Base-by-base conservation (phyloP, 2,329 filamentous ascomycete genomes). In the Epichloe typhina region DNA sequence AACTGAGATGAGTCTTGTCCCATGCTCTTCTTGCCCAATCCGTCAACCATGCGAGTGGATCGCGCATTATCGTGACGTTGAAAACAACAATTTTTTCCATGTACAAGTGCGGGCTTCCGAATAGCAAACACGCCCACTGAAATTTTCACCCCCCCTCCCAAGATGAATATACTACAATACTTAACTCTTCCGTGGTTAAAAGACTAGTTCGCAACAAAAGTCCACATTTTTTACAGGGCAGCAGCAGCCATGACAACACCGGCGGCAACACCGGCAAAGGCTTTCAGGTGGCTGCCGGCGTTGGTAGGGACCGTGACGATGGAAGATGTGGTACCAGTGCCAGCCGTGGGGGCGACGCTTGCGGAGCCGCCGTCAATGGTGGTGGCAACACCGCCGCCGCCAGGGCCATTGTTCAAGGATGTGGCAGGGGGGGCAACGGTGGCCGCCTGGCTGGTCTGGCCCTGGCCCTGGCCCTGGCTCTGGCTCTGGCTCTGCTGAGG, bases 221-320 rank as follows among this genome's bases (percentile, higher is more conserved):
- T 5, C 41, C n/a, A 42, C 13, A 40, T 19, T 19, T 17, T 35
- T 62, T 63, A 67, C 54, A 67, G 46, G 15, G 62, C 56, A 47
- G 58, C 59, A 46, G 56, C 59, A 26, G 62, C 66, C 38, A 66
- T 50, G 35, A 62, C 47, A 17, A 66, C 36, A 7, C 64, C 65
- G 4, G 62, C 55, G 4, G 56, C 62, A 9, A 59, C 64, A 17
- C 64, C 65, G 5, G 58, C 62, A 19, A 66, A 50, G 0, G 63
- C 63, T 57, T 62, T 62, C 46, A 67, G 56, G 50, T 54, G 58
- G 55, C 50, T 56, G 6, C 50, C 58, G 23, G 52, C 49, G 48
- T 38, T 52, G 47, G 47, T 37, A 12, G 54, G 49, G 15, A 55
- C 9, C 11, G 36, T 51, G 17, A 21, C 7, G 17, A 2, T n/a